Base-by-base conservation (phyloP, 371 early-diverging fungal genomes). In the Mortierella sp. region DNA sequence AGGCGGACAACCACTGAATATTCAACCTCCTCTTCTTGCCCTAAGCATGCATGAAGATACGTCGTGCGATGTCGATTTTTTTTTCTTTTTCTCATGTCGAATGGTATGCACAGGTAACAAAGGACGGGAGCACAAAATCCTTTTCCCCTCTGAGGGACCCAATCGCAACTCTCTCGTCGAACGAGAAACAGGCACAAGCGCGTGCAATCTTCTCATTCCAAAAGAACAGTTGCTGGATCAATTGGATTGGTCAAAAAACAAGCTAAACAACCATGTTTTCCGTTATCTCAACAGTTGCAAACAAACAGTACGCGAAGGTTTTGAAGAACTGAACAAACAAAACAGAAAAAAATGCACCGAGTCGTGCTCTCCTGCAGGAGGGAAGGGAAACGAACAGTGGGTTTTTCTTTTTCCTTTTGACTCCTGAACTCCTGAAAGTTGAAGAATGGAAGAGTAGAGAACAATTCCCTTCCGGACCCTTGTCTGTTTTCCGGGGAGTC, bases 241-340 rank as follows among this genome's bases (percentile, higher is more conserved):
- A 71, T 64, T 37, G 64, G 72, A 70, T 70, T 70, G 70, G 70
- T 40, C 26, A 34, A 47, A 29, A 34, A 47, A 29, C 47, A 29
- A 31, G 16, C 47, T 22, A 37, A 40, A 31, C 22, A 31, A 66
- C 67, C 48, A 16, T 43, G 53, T 41, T n/a, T 9, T 58, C 70
- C 34, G 13, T 34, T 61, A 61, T 61, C 61, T 34, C 8, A 6
- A 34, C 37, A 48, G n/a, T 8, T n/a, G n/a, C 8, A 37, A 55
- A 61, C 19, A 61, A 8, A 8, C 22, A 16, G 22, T n/a, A 61
- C 61, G 61, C 37, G 58, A 34, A 19, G 29, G 7, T 55, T 55
- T 7, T 34, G 29, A 31, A 55, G 1, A 24, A 50, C 16, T 3
- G 9, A 50, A 26, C n/a, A n/a, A n/a, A n/a, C n/a, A n/a, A n/a